Evolutionary conservation across 768 basidiomycete species (phyloP).

Genomic region (Termitomyces titanicus): DNA sequence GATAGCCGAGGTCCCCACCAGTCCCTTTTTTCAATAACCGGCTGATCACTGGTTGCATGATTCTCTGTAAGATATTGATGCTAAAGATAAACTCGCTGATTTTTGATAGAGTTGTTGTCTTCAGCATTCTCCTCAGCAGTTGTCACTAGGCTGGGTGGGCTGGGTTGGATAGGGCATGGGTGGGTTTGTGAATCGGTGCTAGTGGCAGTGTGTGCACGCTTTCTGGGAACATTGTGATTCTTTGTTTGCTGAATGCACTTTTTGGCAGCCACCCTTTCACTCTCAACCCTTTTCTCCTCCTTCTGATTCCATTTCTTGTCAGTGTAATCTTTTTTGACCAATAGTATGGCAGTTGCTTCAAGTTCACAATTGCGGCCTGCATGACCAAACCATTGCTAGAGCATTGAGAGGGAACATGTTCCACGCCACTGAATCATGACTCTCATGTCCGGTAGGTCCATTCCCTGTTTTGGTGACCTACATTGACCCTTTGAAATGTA

Average conservation of each 20-base stretch:
- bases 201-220: not conserved
- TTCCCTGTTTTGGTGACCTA: not conserved
- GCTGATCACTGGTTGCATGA: not conserved
- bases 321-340: not conserved
- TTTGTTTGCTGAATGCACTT: not conserved
- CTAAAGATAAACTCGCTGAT: not conserved
- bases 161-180: not conserved
- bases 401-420: not conserved
- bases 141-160: not conserved
- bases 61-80: not conserved
- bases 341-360: not conserved
- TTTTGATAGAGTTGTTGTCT: not conserved
- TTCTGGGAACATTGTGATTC: not conserved
- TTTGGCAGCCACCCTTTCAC: not conserved
- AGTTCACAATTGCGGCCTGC: not conserved
- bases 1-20: too few relatives aligned
- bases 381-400: not conserved
- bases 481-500: not conserved
- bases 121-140: not conserved
- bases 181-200: not conserved
- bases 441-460: not conserved
- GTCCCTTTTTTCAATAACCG: not conserved
- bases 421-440: not conserved
- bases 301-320: not conserved
- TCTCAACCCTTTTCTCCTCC: not conserved